Evolutionary conservation across 805 yeast genomes (phyloP), one percentile per base, ranked within the genome.

Genomic region (Saturnispora diversa): DNA sequence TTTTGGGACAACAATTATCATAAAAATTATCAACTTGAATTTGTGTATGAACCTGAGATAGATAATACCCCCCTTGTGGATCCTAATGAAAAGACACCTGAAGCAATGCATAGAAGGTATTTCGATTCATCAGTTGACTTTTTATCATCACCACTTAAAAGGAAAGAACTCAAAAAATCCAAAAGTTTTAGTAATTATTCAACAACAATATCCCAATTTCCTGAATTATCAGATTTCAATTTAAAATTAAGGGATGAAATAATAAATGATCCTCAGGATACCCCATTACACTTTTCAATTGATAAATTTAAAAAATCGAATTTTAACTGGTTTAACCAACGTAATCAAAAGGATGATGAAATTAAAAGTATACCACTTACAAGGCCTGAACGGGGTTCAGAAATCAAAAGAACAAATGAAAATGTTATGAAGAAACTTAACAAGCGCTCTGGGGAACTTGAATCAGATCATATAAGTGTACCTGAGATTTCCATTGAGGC

Each of bases 1-100:
- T 71, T 56, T 53, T 85, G 95, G 95, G 95, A 85, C 58, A 85
- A 83, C 62, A 86, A 85, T 60, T 46, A 60, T 28, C 54, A 55
- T 38, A 56, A 60, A 33, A 85, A 85, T 60, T 85, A 81, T 59
- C 68, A 64, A 31, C 59, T 85, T 13, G 58, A 58, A 28, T 68
- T 61, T 25, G 32, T 42, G n/a, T 38, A 43, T 24, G 35, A 46
- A 11, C 29, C 37, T 15, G 23, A 31, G 12, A 9, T 16, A 19
- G 12, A n/a, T 9, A 20, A 21, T n/a, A 31, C 3, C 21, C 8
- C 4, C n/a, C 15, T 11, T n/a, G 12, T 16, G 9, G 12, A 31
- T 31, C 9, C n/a, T 5, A 10, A 37, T 29, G 26, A 39, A 20
- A 15, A 24, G 37, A 31, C 26, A 17, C 35, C 24, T 11, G 33